These are phyloP conservation scores for Triangularia verruculosa DNA, from an alignment of 2,329 filamentous ascomycete species.

Conservation along the genomic window DNA sequence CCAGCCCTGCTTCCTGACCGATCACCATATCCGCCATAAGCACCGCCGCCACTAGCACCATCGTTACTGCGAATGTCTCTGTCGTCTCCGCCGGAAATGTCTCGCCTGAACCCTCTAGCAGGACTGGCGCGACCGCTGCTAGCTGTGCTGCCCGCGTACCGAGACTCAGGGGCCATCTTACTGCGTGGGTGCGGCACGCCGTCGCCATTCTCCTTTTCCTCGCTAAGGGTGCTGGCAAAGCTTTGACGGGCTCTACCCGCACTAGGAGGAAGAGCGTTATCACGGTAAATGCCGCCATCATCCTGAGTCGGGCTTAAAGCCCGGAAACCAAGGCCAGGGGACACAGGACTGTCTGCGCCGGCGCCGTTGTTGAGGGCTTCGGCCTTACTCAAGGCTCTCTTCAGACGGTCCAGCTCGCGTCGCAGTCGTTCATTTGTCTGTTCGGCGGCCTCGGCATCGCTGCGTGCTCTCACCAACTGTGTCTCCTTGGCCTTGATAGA, in stretches of 20 bases:
- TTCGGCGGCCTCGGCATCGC: constrained; percentile 85
- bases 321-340: constrained; percentile 31
- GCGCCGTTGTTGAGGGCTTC: constrained; percentile 45
- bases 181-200: constrained; percentile 41
- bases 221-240: constrained; percentile 63
- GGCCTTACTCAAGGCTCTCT: constrained; percentile 72
- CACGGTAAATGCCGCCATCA: constrained; percentile 59
- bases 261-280: constrained; percentile 40
- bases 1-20: constrained; percentile 26
- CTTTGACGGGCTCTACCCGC: constrained; percentile 53
- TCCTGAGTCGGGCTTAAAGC: constrained; percentile 54
- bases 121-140: constrained; percentile 60
- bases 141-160: constrained; percentile 47
- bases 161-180: constrained; percentile 53
- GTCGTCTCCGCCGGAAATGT: constrained; percentile 26
- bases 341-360: constrained; percentile 32
- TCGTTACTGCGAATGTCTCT: constrained; percentile 32
- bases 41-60: constrained; percentile 24
- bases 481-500: constrained; percentile 99
- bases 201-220: constrained; percentile 74
- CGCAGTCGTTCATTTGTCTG: constrained; percentile 79
- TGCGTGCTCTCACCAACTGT: constrained; percentile 85
- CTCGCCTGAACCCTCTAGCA: constrained; percentile 51
- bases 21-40: constrained; percentile 18
- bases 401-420: constrained; percentile 87